Evolutionary conservation across 2,329 filamentous ascomycete genomes (phyloP).

Genomic region (Clarireedia monteithiana): DNA sequence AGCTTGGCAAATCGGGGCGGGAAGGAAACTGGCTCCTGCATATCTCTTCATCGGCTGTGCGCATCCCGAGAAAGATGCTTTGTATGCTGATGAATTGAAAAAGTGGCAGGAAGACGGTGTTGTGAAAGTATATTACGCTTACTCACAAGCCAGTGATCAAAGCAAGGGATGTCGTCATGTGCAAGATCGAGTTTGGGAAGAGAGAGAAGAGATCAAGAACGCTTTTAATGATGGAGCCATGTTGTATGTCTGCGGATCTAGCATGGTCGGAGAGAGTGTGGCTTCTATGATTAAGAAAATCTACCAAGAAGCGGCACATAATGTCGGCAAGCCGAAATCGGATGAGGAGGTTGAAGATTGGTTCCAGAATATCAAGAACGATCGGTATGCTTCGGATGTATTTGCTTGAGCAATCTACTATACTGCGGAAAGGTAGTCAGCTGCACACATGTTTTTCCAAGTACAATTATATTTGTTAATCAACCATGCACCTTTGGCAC

Average conservation of each 20-base stretch:
- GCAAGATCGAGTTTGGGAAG: constrained; percentile 12
- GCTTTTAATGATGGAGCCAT: constrained; percentile 10
- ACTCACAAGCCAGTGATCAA: neutral
- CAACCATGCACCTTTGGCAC: too few species aligned
- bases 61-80: constrained; percentile 33
- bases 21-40: constrained; percentile 18
- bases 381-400: constrained; percentile 13
- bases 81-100: constrained; percentile 35
- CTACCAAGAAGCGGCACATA: neutral
- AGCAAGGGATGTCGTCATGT: constrained; percentile 8
- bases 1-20: constrained; percentile 1
- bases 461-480: neutral
- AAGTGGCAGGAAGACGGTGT: constrained; percentile 16
- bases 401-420: neutral
- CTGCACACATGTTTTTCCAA: neutral
- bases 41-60: constrained; percentile 43
- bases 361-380: constrained; percentile 8
- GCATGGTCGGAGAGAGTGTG: constrained; percentile 6
- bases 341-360: constrained; percentile 12
- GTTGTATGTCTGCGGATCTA: constrained; percentile 11
- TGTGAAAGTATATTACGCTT: constrained; percentile 9
- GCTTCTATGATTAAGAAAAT: constrained; percentile 9
- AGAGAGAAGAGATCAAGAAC: constrained; percentile 4
- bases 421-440: neutral
- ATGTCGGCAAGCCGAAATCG: neutral